A percentile compares a stretch with the other conserved stretches of the same genome.
Evolutionary conservation across 768 basidiomycete species (phyloP).

Genomic region (Lactarius vividus): DNA sequence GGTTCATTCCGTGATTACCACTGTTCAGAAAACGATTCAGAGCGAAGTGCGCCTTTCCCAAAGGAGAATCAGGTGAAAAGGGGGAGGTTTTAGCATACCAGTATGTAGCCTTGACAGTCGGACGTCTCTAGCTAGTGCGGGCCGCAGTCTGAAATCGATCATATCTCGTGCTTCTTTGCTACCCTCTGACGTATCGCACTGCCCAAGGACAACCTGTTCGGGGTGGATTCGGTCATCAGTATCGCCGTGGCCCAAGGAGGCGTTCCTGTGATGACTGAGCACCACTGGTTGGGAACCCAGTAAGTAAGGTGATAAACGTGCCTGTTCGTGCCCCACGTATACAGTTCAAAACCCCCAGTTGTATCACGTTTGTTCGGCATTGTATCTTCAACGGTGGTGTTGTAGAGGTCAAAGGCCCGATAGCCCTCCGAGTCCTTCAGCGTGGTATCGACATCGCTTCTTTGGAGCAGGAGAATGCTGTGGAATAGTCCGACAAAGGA

Average conservation of each 20-base stretch:
- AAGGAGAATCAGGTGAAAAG: not conserved
- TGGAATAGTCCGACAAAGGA: constrained; percentile 2
- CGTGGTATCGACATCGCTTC: constrained; percentile 64
- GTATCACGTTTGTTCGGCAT: constrained; percentile 12
- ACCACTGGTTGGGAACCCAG: not conserved
- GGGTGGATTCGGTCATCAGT: constrained; percentile 74
- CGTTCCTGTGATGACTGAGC: constrained; percentile 55
- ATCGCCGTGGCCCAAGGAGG: constrained; percentile 81
- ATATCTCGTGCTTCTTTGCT: constrained; percentile 26
- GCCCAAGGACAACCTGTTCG: constrained; percentile 62
- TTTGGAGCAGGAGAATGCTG: constrained; percentile 73
- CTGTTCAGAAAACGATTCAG: constrained; percentile 29
- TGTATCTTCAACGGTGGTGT: constrained; percentile 36
- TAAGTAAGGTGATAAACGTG: not conserved
- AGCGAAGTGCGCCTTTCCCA: not conserved
- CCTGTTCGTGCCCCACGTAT: constrained; percentile 82
- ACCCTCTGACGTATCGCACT: constrained; percentile 4
- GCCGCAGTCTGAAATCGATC: constrained; percentile 53
- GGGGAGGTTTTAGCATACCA: constrained; percentile 40
- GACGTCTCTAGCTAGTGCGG: constrained; percentile 61
- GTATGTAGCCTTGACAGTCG: constrained; percentile 90
- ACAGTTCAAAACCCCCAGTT: constrained; percentile 52
- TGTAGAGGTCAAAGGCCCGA: constrained; percentile 90
- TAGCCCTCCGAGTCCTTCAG: constrained; percentile 86
- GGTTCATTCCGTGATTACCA: constrained; percentile 71